Percentiles rank a stretch among this genome's conserved stretches.
These are phyloP conservation scores for Capronia americana DNA, from an alignment of 2,329 filamentous ascomycete genomes.

Conservation along the genomic window DNA sequence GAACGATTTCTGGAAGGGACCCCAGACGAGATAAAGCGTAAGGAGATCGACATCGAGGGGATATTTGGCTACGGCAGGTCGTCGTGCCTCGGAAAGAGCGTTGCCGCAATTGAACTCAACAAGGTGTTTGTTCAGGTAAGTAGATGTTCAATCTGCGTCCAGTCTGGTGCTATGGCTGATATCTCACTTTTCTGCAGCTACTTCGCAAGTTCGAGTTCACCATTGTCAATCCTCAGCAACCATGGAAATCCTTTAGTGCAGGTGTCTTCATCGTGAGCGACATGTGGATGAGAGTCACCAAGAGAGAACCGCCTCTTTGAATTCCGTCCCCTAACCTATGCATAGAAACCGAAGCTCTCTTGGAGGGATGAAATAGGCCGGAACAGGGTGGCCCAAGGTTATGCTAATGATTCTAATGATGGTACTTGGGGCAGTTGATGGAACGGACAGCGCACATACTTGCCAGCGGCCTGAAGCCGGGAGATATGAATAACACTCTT, in stretches of 20 bases:
- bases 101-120: slow-evolving; percentile 58
- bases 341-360: neutral
- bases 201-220: slow-evolving; percentile 36
- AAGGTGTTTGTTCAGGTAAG: slow-evolving; percentile 58
- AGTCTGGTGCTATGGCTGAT: neutral
- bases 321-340: neutral
- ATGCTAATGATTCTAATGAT: slow-evolving; percentile 16
- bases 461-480: slow-evolving; percentile 4
- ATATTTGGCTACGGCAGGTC: slow-evolving; percentile 56
- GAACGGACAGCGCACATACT: slow-evolving; percentile 17
- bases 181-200: slow-evolving; percentile 22
- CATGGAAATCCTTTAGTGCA: slow-evolving; percentile 31
- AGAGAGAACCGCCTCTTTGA: slow-evolving; percentile 24
- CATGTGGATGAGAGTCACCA: slow-evolving; percentile 33
- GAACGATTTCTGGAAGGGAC: slow-evolving; percentile 57
- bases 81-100: slow-evolving; percentile 56
- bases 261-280: slow-evolving; percentile 32
- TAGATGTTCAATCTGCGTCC: neutral
- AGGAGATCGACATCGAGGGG: slow-evolving; percentile 51
- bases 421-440: neutral
- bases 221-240: slow-evolving; percentile 30
- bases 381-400: neutral
- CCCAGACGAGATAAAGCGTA: slow-evolving; percentile 45
- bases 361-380: neutral
- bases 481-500: neutral